These are phyloP conservation scores for Phytophthora hibernalis DNA, from an alignment of 352 stramenopile species.

Conservation along the genomic window DNA sequence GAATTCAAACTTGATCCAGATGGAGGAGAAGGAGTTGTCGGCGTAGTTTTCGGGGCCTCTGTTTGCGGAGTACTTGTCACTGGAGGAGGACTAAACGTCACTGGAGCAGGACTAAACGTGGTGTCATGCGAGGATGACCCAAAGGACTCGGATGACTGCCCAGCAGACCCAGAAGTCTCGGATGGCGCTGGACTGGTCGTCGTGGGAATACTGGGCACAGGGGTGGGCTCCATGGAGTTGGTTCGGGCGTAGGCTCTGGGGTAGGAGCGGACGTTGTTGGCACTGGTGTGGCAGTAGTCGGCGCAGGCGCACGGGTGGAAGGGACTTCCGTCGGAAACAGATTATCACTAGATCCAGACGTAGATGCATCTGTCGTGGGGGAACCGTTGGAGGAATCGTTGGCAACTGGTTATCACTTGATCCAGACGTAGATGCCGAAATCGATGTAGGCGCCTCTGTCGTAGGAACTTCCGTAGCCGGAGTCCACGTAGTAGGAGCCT, in stretches of 20 bases:
- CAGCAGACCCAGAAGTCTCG: constrained; percentile 20
- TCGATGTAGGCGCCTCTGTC: constrained; percentile 17
- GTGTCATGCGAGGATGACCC: constrained; percentile 15
- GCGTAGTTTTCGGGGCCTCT: constrained; percentile 17
- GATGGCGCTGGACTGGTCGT: constrained; percentile 18
- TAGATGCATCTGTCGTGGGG: constrained; percentile 13
- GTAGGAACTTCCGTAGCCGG: not conserved
- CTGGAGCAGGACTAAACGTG: constrained; percentile 33
- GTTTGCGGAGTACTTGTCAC: constrained; percentile 37
- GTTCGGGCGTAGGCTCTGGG: constrained; percentile 12
- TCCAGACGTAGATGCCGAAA: constrained; percentile 10
- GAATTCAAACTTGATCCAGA: constrained; percentile 22
- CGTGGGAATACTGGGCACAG: constrained; percentile 26
- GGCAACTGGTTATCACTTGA: not conserved
- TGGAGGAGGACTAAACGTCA: constrained; percentile 34
- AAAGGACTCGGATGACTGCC: constrained; percentile 17
- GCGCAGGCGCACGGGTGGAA: constrained; percentile 3
- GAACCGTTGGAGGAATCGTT: not conserved
- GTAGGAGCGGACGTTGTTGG: constrained; percentile 22
- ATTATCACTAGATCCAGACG: not conserved
- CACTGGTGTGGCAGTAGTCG: constrained; percentile 4
- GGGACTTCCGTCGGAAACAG: not conserved
- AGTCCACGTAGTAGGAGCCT: not conserved
- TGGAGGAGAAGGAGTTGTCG: constrained; percentile 13
- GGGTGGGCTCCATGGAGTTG: constrained; percentile 30